phyloP scores from a whole-genome alignment of 2,329 filamentous ascomycete species.

The Dichotomopilus funicola region DNA sequence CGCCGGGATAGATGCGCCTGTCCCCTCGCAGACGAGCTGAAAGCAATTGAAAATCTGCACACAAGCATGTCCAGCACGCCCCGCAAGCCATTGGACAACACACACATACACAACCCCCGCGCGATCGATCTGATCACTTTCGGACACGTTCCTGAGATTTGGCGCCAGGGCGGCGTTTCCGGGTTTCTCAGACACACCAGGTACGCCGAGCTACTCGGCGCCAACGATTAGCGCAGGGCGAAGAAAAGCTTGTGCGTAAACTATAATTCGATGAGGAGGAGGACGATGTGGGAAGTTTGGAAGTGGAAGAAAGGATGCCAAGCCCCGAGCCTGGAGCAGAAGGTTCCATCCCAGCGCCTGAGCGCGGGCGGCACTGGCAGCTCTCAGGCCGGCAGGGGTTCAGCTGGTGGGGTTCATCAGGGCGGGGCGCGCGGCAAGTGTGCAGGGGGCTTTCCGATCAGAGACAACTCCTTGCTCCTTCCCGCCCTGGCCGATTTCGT shows the following conservation, averaged over 20 bases:
- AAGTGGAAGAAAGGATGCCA: neutral
- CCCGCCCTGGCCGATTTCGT: too few relatives aligned
- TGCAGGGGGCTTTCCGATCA: neutral
- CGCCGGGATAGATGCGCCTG: too few relatives aligned
- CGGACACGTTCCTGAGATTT: neutral
- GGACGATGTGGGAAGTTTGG: neutral
- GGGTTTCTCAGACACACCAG: neutral
- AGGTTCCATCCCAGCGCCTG: too few relatives aligned
- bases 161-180: neutral
- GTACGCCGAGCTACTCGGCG: neutral
- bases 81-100: too few relatives aligned
- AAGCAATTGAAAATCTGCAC: too few relatives aligned
- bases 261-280: neutral
- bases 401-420: neutral
- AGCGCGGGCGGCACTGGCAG: neutral
- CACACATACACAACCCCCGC: too few relatives aligned
- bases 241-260: constrained; percentile 5
- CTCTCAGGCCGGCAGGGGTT: neutral
- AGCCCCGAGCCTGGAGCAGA: neutral
- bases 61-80: too few relatives aligned
- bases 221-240: neutral
- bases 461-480: neutral
- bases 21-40: too few relatives aligned
- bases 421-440: too few relatives aligned
- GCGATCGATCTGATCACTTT: too few relatives aligned